These are phyloP conservation scores for Blechomonas ayalai DNA, from an alignment of 208 protist genomes.

Conservation along the genomic window DNA sequence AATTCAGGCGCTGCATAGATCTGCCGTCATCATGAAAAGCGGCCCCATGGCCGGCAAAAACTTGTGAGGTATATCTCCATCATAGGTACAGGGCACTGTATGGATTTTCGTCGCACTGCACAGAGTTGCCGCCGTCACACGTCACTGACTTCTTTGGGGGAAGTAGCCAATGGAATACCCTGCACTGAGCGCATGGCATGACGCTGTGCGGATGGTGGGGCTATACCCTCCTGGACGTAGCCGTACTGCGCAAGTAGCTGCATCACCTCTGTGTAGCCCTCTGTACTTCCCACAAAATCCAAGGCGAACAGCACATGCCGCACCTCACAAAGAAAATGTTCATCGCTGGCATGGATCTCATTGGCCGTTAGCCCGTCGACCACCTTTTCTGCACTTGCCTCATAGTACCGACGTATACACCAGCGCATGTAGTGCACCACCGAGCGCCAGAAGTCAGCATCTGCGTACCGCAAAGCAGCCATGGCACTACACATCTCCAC, in stretches of 20 bases:
- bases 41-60: too few relatives aligned
- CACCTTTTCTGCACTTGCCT: too few relatives aligned
- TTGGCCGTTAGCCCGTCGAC: too few relatives aligned
- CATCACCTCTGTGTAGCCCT: slow-evolving; percentile 64
- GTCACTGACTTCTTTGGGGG: too few relatives aligned
- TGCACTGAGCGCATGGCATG: slow-evolving; percentile 26
- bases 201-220: slow-evolving; percentile 30
- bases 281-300: slow-evolving; percentile 32
- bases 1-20: too few relatives aligned
- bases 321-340: slow-evolving; percentile 19
- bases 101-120: too few relatives aligned
- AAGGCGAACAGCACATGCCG: slow-evolving; percentile 68
- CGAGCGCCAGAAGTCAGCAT: slow-evolving; percentile 38
- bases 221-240: slow-evolving; percentile 31
- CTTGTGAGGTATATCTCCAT: too few relatives aligned
- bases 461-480: slow-evolving; percentile 14
- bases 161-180: background rate
- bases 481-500: slow-evolving; percentile 34
- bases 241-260: slow-evolving; percentile 23
- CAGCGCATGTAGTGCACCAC: slow-evolving; percentile 31
- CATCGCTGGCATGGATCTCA: too few relatives aligned
- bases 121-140: too few relatives aligned
- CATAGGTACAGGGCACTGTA: too few relatives aligned
- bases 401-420: too few relatives aligned
- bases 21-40: too few relatives aligned